Evolutionary conservation across 73 alveolate genomes (phyloP).

Genomic region (Paramecium biaurelia): DNA sequence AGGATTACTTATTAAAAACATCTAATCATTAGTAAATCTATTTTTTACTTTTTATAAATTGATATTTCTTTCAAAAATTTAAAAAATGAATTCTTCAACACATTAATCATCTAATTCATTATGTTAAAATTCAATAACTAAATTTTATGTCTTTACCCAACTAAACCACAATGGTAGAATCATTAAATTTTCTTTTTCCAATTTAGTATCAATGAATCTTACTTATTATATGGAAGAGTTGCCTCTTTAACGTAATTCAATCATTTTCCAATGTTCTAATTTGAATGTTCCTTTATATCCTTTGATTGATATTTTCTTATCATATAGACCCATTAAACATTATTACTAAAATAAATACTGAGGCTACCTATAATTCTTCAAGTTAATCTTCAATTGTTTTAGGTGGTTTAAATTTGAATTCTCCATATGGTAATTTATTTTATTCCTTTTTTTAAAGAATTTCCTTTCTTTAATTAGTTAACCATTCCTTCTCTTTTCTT

Average conservation of each 20-base stretch:
- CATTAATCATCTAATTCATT: constrained; percentile 40
- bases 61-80: constrained; percentile 6
- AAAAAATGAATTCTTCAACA: constrained; percentile 10
- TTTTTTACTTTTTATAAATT: neutral
- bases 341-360: neutral
- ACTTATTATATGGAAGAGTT: neutral
- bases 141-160: neutral
- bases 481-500: neutral
- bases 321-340: neutral
- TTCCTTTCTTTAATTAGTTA: neutral
- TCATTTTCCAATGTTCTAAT: constrained; percentile 22
- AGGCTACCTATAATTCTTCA: neutral
- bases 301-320: neutral
- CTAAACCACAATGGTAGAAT: neutral
- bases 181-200: constrained; percentile 1
- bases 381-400: constrained; percentile 20
- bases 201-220: constrained; percentile 10
- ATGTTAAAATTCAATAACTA: neutral
- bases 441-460: neutral
- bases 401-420: constrained; percentile 21
- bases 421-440: neutral
- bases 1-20: constrained; percentile 24
- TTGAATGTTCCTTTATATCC: constrained; percentile 36
- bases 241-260: neutral
- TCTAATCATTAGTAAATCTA: neutral